Conservation (phyloP, 495 filamentous ascomycete genomes). For the Trichoderma parareesei region DNA sequence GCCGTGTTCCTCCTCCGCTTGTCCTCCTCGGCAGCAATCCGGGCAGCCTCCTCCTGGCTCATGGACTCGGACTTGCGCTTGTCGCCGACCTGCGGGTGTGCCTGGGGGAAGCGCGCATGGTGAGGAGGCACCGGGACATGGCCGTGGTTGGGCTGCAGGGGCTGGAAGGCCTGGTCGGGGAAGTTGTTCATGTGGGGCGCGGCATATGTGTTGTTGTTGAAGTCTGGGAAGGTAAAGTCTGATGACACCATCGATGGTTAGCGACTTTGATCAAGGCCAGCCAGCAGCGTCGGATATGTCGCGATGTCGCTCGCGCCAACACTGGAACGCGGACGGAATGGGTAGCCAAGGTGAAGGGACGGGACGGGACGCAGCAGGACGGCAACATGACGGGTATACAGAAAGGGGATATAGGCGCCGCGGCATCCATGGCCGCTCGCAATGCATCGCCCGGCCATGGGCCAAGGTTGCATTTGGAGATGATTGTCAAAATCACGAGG, state of each 20-base stretch:
- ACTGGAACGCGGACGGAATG: too few relatives aligned
- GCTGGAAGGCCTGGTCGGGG: slow-evolving; percentile 37
- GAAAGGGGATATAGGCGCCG: slow-evolving; percentile 1
- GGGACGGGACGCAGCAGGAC: background rate
- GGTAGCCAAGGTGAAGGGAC: background rate
- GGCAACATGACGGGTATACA: background rate
- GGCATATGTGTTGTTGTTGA: slow-evolving; percentile 32
- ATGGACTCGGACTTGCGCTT: slow-evolving; percentile 45
- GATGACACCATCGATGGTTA: slow-evolving; percentile 26
- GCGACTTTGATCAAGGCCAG: background rate
- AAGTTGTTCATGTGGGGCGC: slow-evolving; percentile 38
- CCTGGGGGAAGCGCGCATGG: slow-evolving; percentile 33
- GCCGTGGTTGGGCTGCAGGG: slow-evolving; percentile 37
- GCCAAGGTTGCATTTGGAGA: background rate
- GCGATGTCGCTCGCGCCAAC: background rate
- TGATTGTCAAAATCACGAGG: slow-evolving; percentile 26
- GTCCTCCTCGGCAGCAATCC: slow-evolving; percentile 87
- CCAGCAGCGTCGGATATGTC: background rate
- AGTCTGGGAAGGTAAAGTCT: slow-evolving; percentile 42
- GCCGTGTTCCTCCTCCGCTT: slow-evolving; percentile 95
- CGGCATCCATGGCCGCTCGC: background rate
- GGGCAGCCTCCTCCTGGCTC: slow-evolving; percentile 59
- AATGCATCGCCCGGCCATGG: background rate
- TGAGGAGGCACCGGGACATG: slow-evolving; percentile 29
- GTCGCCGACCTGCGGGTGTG: slow-evolving; percentile 33